phyloP scores from a whole-genome alignment of 163 green algal species.

The Chlorella variabilis region DNA sequence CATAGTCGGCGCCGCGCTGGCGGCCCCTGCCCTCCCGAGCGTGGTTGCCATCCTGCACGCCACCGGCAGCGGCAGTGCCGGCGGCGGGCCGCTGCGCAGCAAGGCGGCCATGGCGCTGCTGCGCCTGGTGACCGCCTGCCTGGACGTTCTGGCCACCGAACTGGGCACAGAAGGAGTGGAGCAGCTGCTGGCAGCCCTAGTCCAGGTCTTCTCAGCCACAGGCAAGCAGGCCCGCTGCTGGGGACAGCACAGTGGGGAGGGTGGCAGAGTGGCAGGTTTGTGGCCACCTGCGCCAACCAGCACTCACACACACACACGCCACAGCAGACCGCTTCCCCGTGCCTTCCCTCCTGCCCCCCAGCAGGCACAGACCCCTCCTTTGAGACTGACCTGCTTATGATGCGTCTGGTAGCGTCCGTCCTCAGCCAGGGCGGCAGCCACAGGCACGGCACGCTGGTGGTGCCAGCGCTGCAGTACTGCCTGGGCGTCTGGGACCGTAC shows the following conservation, averaged over 20 bases:
- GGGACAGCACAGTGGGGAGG: no score
- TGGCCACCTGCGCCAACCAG: no score
- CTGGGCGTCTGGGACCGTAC: constrained; percentile 9
- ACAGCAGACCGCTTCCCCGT: no score
- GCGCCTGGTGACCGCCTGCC: constrained; percentile 10
- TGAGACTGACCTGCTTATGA: constrained; percentile 29
- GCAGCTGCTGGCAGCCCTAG: constrained; percentile 30
- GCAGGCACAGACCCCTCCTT: constrained; percentile 18
- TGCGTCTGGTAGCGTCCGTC: constrained; percentile 7
- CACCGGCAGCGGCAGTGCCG: background rate
- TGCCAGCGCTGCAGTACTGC: constrained; percentile 16
- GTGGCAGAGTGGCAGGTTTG: no score
- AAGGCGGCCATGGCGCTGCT: constrained; percentile 21
- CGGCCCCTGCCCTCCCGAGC: background rate
- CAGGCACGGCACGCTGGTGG: constrained; percentile 27
- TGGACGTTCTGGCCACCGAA: constrained; percentile 35
- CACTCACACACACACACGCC: no score
- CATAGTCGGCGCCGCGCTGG: constrained; percentile 4
- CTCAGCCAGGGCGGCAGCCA: constrained; percentile 23
- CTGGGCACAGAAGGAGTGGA: constrained; percentile 14
- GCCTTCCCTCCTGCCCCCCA: background rate
- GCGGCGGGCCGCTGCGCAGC: background rate
- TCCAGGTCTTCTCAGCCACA: background rate
- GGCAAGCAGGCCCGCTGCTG: background rate
- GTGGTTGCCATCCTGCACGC: background rate